These are phyloP conservation scores for Zygoascus tannicola DNA, from an alignment of 805 yeast genomes.

Conservation along the genomic window DNA sequence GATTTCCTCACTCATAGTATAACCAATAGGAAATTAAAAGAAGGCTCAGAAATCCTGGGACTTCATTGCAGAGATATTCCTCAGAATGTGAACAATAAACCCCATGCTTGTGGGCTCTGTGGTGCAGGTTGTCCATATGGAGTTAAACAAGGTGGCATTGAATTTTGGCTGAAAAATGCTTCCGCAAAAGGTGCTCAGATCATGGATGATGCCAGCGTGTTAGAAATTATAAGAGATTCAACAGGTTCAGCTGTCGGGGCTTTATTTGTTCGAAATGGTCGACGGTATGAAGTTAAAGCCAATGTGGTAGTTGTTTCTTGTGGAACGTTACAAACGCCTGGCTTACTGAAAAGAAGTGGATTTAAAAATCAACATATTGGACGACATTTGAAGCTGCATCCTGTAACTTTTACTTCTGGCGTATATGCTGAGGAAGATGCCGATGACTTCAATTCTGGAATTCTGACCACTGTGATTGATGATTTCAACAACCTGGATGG, in stretches of 20 bases:
- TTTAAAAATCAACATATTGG: slow-evolving; percentile 46
- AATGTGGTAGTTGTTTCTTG: slow-evolving; percentile 37
- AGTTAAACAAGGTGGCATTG: slow-evolving; percentile 42
- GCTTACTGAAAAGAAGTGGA: slow-evolving; percentile 38
- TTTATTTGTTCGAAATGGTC: slow-evolving; percentile 25
- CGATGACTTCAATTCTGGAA: slow-evolving; percentile 35
- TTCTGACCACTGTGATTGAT: slow-evolving; percentile 41
- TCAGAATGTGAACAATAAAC: slow-evolving; percentile 37
- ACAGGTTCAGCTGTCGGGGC: slow-evolving; percentile 40
- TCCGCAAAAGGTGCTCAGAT: slow-evolving; percentile 37
- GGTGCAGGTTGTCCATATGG: slow-evolving; percentile 43
- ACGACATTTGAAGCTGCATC: slow-evolving; percentile 42
- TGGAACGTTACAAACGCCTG: slow-evolving; percentile 44
- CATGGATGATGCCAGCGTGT: slow-evolving; percentile 38
- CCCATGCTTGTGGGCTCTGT: slow-evolving; percentile 41
- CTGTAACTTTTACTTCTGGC: slow-evolving; percentile 35
- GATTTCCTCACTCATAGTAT: slow-evolving; percentile 36
- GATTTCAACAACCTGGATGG: slow-evolving; percentile 45
- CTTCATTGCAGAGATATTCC: slow-evolving; percentile 34
- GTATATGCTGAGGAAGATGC: slow-evolving; percentile 33
- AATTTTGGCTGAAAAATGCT: slow-evolving; percentile 43
- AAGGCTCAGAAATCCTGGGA: slow-evolving; percentile 39
- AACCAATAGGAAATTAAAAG: slow-evolving; percentile 36
- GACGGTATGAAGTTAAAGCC: slow-evolving; percentile 29
- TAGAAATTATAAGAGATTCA: slow-evolving; percentile 30